phyloP scores from a whole-genome alignment of 495 filamentous ascomycete species.

The Lophiotrema nucula region DNA sequence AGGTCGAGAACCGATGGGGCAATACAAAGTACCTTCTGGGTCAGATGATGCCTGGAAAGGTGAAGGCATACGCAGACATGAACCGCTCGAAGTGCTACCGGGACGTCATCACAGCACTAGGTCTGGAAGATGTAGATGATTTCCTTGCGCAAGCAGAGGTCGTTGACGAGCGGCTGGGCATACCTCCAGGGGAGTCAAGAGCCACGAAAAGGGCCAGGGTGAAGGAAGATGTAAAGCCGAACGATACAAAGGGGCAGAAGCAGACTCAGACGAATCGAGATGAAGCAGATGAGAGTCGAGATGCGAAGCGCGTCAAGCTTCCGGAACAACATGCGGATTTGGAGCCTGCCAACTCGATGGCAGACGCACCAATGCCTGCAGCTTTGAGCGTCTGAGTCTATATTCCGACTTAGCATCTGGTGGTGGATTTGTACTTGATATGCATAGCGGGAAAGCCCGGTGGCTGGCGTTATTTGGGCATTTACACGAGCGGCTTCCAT shows the following conservation, averaged over 20 bases:
- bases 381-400: too few species aligned
- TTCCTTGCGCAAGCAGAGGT: conserved; percentile 56
- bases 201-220: conserved; percentile 55
- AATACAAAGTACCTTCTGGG: conserved; percentile 91
- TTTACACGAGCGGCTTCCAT: too few species aligned
- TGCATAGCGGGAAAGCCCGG: too few species aligned
- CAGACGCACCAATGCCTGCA: too few species aligned
- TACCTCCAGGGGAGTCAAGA: conserved; percentile 52
- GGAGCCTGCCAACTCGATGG: too few species aligned
- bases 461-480: too few species aligned
- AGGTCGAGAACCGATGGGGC: conserved; percentile 77
- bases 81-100: conserved; percentile 61
- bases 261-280: neutral
- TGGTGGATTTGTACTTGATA: too few species aligned
- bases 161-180: conserved; percentile 63
- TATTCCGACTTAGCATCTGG: too few species aligned
- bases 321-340: too few species aligned
- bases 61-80: conserved; percentile 54
- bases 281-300: neutral
- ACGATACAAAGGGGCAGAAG: neutral
- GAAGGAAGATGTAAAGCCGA: conserved; percentile 32
- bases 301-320: neutral
- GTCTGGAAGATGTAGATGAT: conserved; percentile 55
- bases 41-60: conserved; percentile 81
- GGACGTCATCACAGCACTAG: conserved; percentile 61